Evolutionary conservation across 2,329 filamentous ascomycete genomes (phyloP).

Genomic region (Davidsoniella neocaledoniae): DNA sequence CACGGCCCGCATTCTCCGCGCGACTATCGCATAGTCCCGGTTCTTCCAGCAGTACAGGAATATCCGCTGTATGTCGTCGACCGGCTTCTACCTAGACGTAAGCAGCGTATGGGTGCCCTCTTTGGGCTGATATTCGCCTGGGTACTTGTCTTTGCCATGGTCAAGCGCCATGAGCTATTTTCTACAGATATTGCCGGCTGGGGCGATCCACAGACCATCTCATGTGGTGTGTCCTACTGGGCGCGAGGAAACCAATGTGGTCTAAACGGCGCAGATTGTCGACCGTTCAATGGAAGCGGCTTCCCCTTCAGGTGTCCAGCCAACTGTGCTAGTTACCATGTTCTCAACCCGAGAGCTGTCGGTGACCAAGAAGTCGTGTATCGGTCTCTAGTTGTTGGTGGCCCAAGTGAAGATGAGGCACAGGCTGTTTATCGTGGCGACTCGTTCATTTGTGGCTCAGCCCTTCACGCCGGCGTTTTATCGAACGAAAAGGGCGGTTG

Average conservation of each 20-base stretch:
- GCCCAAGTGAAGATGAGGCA: constrained; percentile 29
- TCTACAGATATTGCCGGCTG: constrained; percentile 48
- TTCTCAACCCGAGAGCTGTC: constrained; percentile 59
- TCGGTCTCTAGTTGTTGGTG: constrained; percentile 49
- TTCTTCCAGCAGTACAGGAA: constrained; percentile 51
- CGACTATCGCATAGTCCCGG: constrained; percentile 34
- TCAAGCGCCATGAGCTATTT: constrained; percentile 46
- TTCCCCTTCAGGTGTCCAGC: constrained; percentile 63
- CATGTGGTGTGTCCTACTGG: constrained; percentile 58
- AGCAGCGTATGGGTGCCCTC: constrained; percentile 42
- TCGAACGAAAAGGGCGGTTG: constrained; percentile 59
- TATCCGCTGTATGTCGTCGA: constrained; percentile 49
- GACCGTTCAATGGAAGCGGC: constrained; percentile 53
- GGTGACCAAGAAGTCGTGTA: constrained; percentile 53
- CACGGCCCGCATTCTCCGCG: constrained; percentile 38
- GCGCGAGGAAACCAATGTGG: constrained; percentile 53
- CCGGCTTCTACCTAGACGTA: constrained; percentile 39
- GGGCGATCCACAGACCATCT: constrained; percentile 46
- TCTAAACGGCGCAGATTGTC: constrained; percentile 55
- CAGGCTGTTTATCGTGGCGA: constrained; percentile 65
- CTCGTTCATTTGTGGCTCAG: constrained; percentile 72
- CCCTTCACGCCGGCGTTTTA: constrained; percentile 69
- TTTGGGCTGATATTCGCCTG: constrained; percentile 46
- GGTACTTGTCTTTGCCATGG: constrained; percentile 51
- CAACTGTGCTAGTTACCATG: constrained; percentile 46